Evolutionary conservation across 2,329 filamentous ascomycete genomes (phyloP), one percentile per base, ranked within the genome.

Genomic region (Knufia fluminis): DNA sequence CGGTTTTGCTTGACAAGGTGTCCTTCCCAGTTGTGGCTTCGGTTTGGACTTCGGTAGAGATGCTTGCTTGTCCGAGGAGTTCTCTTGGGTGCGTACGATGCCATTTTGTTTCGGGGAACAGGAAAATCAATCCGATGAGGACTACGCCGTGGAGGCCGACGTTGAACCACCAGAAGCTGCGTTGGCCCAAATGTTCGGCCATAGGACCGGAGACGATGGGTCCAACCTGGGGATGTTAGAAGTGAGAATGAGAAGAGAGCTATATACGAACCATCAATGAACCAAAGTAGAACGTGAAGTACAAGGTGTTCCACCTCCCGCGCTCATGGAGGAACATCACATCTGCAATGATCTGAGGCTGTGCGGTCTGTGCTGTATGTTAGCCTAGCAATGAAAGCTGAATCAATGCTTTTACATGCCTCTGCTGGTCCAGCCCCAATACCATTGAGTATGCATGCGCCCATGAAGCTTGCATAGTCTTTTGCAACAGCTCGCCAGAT

Each of bases 151-250:
- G 63, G 1, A 83, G 45, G 1, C 61, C 80, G 1, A 77, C 74
- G 54, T 82, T 82, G 54, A 83, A 67, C 79, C 79, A 83, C 76
- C 78, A 83, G 61, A 83, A 83, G 58, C 67, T 78, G 22, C 77
- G 68, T 75, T 77, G 82, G 42, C 78, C 78, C 3, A 74, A 61
- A 31, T 76, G 71, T 38, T 75, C 66, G 1, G 78, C 72, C 78
- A 84, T 83, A 0, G 75, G 65, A 1, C 80, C 80, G 1, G 77
- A 68, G 42, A 81, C 70, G 51, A 81, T 81, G 2, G 76, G 76
- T 2, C 70, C 75, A 46, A 77, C 60, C 69, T 70, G 40, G 14
- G 33, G 20, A 12, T 54, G 71, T 3, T 24, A 2, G 14, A 6
- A 22, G 19, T 36, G 12, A 8, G 23, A 59, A 20, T 51, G 16